A percentile compares a stretch with the other conserved stretches of the same genome.
These are phyloP conservation scores for Pleurotus pulmonarius DNA, from an alignment of 768 basidiomycete species.

Conservation along the genomic window DNA sequence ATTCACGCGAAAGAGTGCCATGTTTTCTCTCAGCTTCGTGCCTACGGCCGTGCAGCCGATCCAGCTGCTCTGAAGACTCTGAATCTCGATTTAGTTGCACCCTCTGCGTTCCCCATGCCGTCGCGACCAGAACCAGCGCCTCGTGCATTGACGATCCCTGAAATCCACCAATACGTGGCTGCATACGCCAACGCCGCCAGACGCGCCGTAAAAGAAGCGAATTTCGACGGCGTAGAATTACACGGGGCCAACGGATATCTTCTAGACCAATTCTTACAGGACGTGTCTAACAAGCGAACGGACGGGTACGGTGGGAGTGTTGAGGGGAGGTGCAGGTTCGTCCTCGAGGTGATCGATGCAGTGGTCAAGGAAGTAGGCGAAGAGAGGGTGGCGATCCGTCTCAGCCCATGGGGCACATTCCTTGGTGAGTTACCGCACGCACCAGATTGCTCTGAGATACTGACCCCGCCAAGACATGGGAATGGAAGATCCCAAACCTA, in stretches of 20 bases:
- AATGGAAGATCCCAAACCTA: constrained; percentile 37
- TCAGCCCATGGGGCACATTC: constrained; percentile 40
- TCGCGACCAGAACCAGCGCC: constrained; percentile 8
- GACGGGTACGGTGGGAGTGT: constrained; percentile 53
- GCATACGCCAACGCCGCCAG: constrained; percentile 42
- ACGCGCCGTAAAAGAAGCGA: constrained; percentile 39
- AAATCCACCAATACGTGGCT: constrained; percentile 35
- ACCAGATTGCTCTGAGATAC: background rate
- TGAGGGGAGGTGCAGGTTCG: constrained; percentile 46
- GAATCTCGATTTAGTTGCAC: background rate
- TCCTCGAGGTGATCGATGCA: constrained; percentile 41
- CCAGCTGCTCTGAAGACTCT: background rate
- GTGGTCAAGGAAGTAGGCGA: constrained; percentile 39
- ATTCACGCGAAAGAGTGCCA: constrained; percentile 39
- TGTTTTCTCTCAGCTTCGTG: constrained; percentile 48
- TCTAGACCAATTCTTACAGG: constrained; percentile 45
- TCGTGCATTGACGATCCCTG: constrained; percentile 27
- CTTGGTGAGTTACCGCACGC: constrained; percentile 19
- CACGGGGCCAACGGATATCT: constrained; percentile 28
- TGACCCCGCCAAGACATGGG: constrained; percentile 23
- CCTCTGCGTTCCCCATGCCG: constrained; percentile 6
- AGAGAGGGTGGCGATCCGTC: constrained; percentile 39
- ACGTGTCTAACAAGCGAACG: constrained; percentile 36
- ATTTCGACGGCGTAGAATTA: constrained; percentile 48
- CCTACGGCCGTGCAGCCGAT: constrained; percentile 35